Percentiles rank a stretch among this genome's conserved stretches.
These are phyloP conservation scores for Bipolaris bicolor DNA, from an alignment of 2,329 filamentous ascomycete species.

Conservation along the genomic window DNA sequence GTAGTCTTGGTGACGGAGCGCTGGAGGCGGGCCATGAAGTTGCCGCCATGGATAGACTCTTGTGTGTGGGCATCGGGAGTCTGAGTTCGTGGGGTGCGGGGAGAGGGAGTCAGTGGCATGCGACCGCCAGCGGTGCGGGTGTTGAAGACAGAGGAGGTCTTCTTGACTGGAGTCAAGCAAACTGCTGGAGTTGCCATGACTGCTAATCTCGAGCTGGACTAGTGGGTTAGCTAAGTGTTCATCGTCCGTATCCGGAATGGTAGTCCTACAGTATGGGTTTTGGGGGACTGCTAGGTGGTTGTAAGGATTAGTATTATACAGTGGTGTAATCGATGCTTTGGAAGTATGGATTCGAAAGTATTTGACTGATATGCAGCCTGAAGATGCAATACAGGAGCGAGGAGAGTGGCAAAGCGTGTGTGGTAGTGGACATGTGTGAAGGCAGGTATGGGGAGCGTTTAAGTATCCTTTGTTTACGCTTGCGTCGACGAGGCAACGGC, in stretches of 20 bases:
- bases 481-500: conserved; percentile 40
- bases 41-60: conserved; percentile 75
- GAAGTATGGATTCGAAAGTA: conserved; percentile 47
- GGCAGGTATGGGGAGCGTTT: conserved; percentile 35
- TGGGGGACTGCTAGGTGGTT: conserved; percentile 33
- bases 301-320: conserved; percentile 50
- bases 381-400: conserved; percentile 25
- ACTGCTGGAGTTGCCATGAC: conserved; percentile 82
- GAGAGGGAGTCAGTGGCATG: conserved; percentile 92
- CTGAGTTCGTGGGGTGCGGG: conserved; percentile 64
- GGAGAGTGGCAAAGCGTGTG: conserved; percentile 20
- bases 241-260: conserved; percentile 8
- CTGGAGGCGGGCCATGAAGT: conserved; percentile 78
- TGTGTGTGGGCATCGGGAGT: conserved; percentile 55
- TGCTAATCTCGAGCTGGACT: conserved; percentile 35
- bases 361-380: conserved; percentile 25
- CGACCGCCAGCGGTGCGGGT: conserved; percentile 92
- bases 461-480: conserved; percentile 47
- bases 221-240: conserved; percentile 26
- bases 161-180: conserved; percentile 86
- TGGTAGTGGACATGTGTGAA: conserved; percentile 22
- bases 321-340: conserved; percentile 48
- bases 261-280: conserved; percentile 38
- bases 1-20: conserved; percentile 69
- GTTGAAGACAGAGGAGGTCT: conserved; percentile 90